Percentiles rank a stretch among this genome's conserved stretches.
Evolutionary conservation across 768 basidiomycete species (phyloP).

Genomic region (Collybiopsis confluens): DNA sequence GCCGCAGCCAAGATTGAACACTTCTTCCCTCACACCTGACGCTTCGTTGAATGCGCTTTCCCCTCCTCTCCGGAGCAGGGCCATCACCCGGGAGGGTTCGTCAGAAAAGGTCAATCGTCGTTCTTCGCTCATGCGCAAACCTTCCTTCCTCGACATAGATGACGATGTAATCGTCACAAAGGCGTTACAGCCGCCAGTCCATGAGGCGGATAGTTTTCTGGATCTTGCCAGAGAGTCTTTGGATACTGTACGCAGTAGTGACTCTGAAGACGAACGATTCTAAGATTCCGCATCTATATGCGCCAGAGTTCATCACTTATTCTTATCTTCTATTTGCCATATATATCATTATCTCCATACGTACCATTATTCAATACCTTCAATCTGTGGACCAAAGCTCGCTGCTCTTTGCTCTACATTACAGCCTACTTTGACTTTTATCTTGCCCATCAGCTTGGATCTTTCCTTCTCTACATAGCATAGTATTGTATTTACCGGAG

Average conservation of each 20-base stretch:
- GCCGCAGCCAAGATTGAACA: not conserved
- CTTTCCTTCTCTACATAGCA: conserved; percentile 7
- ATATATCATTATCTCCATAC: not conserved
- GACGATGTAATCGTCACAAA: conserved; percentile 35
- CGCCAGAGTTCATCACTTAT: not conserved
- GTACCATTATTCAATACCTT: conserved; percentile 1
- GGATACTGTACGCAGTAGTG: conserved; percentile 40
- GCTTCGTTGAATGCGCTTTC: not conserved
- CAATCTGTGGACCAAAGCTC: not conserved
- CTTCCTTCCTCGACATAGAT: conserved; percentile 71
- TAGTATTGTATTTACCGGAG: conserved; percentile 7
- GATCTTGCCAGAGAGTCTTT: conserved; percentile 50
- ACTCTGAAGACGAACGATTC: conserved; percentile 11
- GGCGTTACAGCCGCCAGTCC: not conserved
- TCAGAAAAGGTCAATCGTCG: conserved; percentile 39
- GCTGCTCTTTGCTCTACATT: too few relatives aligned
- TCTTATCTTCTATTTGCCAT: conserved; percentile 4
- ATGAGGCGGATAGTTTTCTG: conserved; percentile 38
- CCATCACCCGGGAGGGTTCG: conserved; percentile 20
- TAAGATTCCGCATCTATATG: not conserved
- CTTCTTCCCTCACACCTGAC: not conserved
- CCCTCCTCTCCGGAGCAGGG: conserved; percentile 1
- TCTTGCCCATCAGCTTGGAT: conserved; percentile 6
- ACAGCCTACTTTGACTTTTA: conserved; percentile 6
- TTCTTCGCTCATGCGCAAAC: conserved; percentile 57